These are phyloP conservation scores for Talaromyces sp. DNA, from an alignment of 2,329 filamentous ascomycete species.

Conservation along the genomic window DNA sequence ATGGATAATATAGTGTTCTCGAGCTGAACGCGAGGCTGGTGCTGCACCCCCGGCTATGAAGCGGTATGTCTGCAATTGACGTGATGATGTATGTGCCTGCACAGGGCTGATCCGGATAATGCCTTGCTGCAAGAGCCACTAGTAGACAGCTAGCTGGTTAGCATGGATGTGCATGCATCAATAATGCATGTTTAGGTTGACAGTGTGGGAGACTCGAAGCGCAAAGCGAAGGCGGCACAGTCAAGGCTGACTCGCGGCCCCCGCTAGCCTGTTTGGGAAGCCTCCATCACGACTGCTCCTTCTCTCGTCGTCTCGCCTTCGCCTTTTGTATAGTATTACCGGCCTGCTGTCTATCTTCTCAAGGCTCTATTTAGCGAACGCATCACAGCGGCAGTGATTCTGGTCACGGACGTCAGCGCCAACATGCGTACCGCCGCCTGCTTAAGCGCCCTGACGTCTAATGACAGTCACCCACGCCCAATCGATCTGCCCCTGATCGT, in stretches of 20 bases:
- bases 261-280: neutral
- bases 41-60: neutral
- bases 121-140: neutral
- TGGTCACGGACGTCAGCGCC: neutral
- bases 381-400: neutral
- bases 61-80: neutral
- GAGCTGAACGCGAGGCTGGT: neutral
- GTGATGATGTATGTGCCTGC: neutral
- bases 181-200: neutral
- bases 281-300: neutral
- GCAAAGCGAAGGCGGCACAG: neutral
- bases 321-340: neutral
- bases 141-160: neutral
- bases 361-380: neutral
- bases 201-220: neutral
- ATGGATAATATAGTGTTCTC: neutral
- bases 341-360: neutral
- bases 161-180: neutral
- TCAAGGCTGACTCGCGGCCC: neutral
- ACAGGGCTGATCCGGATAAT: neutral
- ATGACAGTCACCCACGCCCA: neutral
- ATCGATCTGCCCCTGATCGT: neutral
- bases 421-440: neutral
- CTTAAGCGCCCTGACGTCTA: neutral
- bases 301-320: neutral